These are phyloP conservation scores for Pythium guiyangense DNA, from an alignment of 352 stramenopile genomes.

Conservation along the genomic window DNA sequence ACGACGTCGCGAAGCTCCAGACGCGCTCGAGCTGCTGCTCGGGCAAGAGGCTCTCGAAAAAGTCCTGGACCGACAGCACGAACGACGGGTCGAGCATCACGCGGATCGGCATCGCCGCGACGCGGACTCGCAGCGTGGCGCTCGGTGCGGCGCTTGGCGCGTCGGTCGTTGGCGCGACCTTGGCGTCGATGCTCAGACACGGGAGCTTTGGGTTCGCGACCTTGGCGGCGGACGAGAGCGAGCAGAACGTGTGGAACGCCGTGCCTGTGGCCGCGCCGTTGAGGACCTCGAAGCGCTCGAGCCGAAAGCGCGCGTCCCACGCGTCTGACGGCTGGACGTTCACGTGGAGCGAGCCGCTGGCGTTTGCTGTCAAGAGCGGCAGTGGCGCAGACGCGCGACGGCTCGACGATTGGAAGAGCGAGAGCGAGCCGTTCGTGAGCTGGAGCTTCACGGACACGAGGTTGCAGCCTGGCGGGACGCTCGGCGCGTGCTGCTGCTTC, in stretches of 20 bases:
- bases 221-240: slow-evolving; percentile 27
- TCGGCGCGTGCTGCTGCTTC: slow-evolving; percentile 30
- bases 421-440: slow-evolving; percentile 44
- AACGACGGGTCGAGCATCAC: slow-evolving; percentile 73
- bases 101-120: slow-evolving; percentile 56
- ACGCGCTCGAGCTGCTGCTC: slow-evolving; percentile 70
- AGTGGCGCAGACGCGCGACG: slow-evolving; percentile 12
- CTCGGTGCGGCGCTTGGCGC: too few species aligned
- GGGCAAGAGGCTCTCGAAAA: slow-evolving; percentile 63
- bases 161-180: slow-evolving; percentile 10
- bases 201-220: slow-evolving; percentile 16
- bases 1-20: slow-evolving; percentile 80
- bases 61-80: slow-evolving; percentile 57
- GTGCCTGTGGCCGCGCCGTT: slow-evolving; percentile 43
- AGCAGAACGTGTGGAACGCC: slow-evolving; percentile 62
- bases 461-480: slow-evolving; percentile 62
- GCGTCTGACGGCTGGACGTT: slow-evolving; percentile 66
- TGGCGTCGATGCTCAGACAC: slow-evolving; percentile 51
- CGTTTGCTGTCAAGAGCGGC: slow-evolving; percentile 42
- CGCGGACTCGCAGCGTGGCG: slow-evolving; percentile 30
- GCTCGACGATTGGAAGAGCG: slow-evolving; percentile 39
- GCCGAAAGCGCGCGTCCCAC: slow-evolving; percentile 53
- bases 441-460: slow-evolving; percentile 65
- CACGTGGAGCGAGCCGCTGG: slow-evolving; percentile 47
- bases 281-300: slow-evolving; percentile 65